phyloP scores from a whole-genome alignment of 805 yeast genomes.

The Naumovozyma baii region DNA sequence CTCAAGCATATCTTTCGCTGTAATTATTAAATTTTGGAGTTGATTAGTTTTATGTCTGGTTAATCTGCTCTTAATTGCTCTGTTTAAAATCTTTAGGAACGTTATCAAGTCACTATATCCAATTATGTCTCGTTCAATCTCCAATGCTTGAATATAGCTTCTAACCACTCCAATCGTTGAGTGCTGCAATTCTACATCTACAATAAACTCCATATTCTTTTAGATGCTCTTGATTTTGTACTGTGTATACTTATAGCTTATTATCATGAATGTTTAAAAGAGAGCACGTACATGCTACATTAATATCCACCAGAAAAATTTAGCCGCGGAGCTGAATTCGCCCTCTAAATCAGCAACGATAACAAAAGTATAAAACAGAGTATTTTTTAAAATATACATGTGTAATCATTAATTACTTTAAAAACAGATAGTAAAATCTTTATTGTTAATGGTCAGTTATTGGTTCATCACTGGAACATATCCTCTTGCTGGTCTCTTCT shows the following conservation, averaged over 20 bases:
- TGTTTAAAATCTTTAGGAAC: constrained; percentile 8
- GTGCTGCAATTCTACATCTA: constrained; percentile 12
- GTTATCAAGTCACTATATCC: background rate
- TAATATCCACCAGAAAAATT: no score
- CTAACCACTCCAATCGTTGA: constrained; percentile 10
- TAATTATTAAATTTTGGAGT: constrained; percentile 6
- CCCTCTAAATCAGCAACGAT: no score
- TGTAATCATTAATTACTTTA: background rate
- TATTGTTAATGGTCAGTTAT: constrained; percentile 1
- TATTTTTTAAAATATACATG: background rate
- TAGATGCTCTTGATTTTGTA: background rate
- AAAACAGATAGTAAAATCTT: background rate
- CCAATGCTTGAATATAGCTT: constrained; percentile 1
- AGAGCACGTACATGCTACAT: no score
- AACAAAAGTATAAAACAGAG: no score
- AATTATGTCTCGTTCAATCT: background rate
- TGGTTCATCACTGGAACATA: constrained; percentile 62
- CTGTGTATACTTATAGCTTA: no score
- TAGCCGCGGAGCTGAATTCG: no score
- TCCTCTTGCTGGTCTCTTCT: constrained; percentile 43
- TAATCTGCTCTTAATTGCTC: constrained; percentile 12
- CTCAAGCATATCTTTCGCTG: constrained; percentile 9
- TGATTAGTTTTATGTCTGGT: constrained; percentile 2
- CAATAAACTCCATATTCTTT: constrained; percentile 10
- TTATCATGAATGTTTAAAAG: no score